Conservation (phyloP, 345 rosid species). For the Eucalyptus albens region DNA sequence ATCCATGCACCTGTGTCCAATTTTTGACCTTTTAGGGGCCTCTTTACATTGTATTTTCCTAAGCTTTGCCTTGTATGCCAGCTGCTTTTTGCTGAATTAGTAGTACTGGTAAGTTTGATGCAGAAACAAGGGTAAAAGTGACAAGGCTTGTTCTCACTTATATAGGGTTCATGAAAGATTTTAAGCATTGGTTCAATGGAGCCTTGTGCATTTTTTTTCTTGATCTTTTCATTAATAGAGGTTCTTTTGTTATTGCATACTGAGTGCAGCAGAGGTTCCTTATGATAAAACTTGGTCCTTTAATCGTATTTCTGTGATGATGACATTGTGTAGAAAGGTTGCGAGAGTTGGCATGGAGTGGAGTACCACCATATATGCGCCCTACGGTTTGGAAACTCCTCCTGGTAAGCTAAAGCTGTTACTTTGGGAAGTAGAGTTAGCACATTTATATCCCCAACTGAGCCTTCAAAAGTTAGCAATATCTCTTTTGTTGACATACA, state of each 20-base stretch:
- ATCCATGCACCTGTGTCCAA: neutral
- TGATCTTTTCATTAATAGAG: neutral
- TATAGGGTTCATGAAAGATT: neutral
- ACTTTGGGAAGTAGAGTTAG: neutral
- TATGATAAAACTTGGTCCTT: neutral
- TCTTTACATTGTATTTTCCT: neutral
- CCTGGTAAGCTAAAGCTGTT: conserved; percentile 44
- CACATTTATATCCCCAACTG: neutral
- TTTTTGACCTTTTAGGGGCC: neutral
- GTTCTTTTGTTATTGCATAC: neutral
- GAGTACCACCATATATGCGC: conserved; percentile 89
- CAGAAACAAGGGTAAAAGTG: neutral
- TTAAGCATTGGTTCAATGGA: neutral
- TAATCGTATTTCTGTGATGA: neutral
- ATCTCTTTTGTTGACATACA: neutral
- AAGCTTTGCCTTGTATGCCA: neutral
- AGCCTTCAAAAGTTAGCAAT: neutral
- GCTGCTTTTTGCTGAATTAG: neutral
- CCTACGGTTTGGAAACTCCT: conserved; percentile 92
- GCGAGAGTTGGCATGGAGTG: conserved; percentile 96
- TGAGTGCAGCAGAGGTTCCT: neutral
- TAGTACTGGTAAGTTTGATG: neutral
- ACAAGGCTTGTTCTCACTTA: neutral
- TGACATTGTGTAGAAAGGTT: conserved; percentile 46
- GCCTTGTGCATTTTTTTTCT: neutral